Evolutionary conservation across 176 grass and related monocot species (phyloP), one percentile per base, ranked within the genome.

Genomic region (Ampelocalamus luodianensis): DNA sequence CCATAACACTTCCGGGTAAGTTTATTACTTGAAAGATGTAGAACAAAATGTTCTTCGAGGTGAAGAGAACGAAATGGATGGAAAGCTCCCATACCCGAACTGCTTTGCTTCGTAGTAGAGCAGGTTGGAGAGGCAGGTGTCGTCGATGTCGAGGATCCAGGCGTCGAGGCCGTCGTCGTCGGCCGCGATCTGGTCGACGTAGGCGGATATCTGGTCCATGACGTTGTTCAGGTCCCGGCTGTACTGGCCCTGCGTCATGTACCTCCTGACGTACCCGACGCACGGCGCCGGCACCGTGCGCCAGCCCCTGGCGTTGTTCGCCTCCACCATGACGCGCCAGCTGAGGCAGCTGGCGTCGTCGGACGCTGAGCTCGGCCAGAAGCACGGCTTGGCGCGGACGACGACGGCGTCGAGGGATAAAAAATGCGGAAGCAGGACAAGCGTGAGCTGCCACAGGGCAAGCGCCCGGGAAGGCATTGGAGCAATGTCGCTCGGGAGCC

Each of bases 221-320:
- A 87, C 91, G 29, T 65, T 80, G 54, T 88, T 84, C 5, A 98
- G 78, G 87, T 98, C 96, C 82, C 89, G 83, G 42, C 48, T 24
- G 87, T 98, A 98, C 79, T 98, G 96, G 50, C 96, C 95, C n/a
- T 85, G 79, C 3, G 91, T 87, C 96, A 95, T 98, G 91, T 98
- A 98, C 58, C 81, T 50, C 73, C 59, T 83, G 12, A 95, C 91
- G 71, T 95, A 93, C 18, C 82, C 43, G 15, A 95, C 83, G 80
- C 96, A 98, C n/a, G 78, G 76, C 66, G 75, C 26, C 5, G 93
- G 93, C 38, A 95, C 91, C n/a, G 85, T 93, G 55, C 87, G 82
- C 96, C 93, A 98, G 2, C 85, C 85, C 12, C 76, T 71, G 20
- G 87, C 96, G 80, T 95, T 98, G 96, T 98, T 93, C 22, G 91